Evolutionary conservation across 331 rosid species (phyloP).

Genomic region (Dryas integrifolia): DNA sequence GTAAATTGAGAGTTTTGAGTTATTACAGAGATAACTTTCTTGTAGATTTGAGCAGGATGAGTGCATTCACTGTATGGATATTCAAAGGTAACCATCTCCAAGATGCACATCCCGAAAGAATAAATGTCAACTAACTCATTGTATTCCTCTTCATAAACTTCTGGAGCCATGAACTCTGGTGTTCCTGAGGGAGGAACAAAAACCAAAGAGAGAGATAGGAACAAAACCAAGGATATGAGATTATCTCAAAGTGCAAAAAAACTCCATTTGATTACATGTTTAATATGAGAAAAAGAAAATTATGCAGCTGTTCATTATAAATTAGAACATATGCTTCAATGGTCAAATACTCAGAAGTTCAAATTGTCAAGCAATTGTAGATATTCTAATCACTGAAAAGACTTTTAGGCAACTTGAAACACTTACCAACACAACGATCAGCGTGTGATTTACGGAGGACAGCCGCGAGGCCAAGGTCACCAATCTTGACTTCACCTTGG

Average conservation of each 20-base stretch:
- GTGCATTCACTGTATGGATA: conserved; percentile 96
- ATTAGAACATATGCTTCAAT: background rate
- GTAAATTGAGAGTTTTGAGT: conserved; percentile 15
- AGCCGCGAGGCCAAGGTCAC: conserved; percentile 98
- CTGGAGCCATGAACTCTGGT: conserved; percentile 99
- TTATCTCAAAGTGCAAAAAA: conserved; percentile 9
- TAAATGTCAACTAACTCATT: conserved; percentile 91
- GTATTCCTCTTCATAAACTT: conserved; percentile 93
- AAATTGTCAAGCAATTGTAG: conserved; percentile 2
- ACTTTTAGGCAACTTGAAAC: background rate
- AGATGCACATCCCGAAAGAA: conserved; percentile 93
- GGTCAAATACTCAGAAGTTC: background rate
- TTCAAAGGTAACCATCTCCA: conserved; percentile 96
- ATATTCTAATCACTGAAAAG: background rate
- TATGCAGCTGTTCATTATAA: background rate
- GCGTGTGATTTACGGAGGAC: conserved; percentile 77
- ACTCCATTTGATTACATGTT: background rate
- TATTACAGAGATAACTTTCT: conserved; percentile 84
- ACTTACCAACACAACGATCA: conserved; percentile 85
- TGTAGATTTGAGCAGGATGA: conserved; percentile 93
- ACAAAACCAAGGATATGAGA: conserved; percentile 1
- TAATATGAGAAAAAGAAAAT: background rate
- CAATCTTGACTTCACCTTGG: conserved; percentile 97
- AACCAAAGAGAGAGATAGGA: background rate
- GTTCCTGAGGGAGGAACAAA: conserved; percentile 57